Evolutionary conservation across 805 yeast genomes (phyloP).

Genomic region (Myxozyma melibiosi): DNA sequence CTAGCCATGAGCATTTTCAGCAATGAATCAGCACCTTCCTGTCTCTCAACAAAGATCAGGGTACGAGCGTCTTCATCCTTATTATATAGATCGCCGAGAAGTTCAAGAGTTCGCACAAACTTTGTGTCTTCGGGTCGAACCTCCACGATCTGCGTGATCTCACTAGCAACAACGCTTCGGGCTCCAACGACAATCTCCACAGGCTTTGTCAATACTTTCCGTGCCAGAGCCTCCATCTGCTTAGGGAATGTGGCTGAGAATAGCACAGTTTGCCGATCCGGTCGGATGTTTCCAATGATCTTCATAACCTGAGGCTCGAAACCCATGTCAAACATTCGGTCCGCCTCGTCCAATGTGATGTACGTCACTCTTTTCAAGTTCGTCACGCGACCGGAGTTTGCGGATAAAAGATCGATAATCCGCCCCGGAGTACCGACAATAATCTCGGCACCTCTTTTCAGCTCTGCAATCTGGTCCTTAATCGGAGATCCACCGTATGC

Average conservation of each 20-base stretch:
- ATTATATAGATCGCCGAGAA: conserved; percentile 53
- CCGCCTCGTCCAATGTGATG: conserved; percentile 94
- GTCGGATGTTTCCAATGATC: conserved; percentile 72
- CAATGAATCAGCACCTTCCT: conserved; percentile 78
- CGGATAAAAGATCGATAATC: conserved; percentile 81
- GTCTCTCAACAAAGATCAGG: conserved; percentile 84
- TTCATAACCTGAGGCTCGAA: conserved; percentile 94
- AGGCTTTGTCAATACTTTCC: conserved; percentile 62
- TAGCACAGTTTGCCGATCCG: conserved; percentile 84
- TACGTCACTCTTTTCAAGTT: conserved; percentile 71
- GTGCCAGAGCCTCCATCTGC: conserved; percentile 69
- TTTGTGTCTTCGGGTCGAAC: conserved; percentile 60
- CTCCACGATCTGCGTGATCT: conserved; percentile 71
- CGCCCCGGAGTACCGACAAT: conserved; percentile 96
- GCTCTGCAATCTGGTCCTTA: conserved; percentile 74
- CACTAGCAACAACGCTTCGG: conserved; percentile 76
- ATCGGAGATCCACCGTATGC: conserved; percentile 92
- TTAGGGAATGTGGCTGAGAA: conserved; percentile 92
- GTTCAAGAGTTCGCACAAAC: conserved; percentile 55
- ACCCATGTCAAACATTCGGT: conserved; percentile 94
- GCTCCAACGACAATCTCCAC: conserved; percentile 80
- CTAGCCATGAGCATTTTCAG: conserved; percentile 54
- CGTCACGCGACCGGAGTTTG: conserved; percentile 77
- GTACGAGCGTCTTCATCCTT: conserved; percentile 46
- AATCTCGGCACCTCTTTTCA: conserved; percentile 77